Conservation (phyloP, 2,329 filamentous ascomycete species). For the Calycina marina region DNA sequence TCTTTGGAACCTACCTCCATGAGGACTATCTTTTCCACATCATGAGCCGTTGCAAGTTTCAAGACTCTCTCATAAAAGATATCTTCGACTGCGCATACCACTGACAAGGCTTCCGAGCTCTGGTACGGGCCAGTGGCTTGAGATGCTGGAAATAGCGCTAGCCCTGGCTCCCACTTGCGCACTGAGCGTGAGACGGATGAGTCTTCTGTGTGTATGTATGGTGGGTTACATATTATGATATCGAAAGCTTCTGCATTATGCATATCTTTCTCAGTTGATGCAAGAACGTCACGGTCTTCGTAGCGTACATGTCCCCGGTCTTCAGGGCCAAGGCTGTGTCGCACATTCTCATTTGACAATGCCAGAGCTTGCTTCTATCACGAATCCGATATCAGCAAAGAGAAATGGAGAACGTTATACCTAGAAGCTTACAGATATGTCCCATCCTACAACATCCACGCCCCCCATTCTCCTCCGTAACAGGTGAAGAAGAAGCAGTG, state of each 20-base stretch:
- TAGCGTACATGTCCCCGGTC: neutral
- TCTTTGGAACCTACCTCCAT: slow-evolving; percentile 58
- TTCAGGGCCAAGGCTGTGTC: neutral
- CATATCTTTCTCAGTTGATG: neutral
- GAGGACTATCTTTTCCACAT: slow-evolving; percentile 34
- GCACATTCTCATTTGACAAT: neutral
- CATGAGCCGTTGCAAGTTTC: no score
- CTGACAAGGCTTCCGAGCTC: no score
- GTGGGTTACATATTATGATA: slow-evolving; percentile 75
- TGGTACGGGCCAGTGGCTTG: neutral
- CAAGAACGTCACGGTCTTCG: neutral
- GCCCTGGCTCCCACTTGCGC: slow-evolving; percentile 62
- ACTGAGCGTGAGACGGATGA: slow-evolving; percentile 64
- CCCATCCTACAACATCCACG: slow-evolving; percentile 1
- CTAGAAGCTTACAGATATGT: neutral
- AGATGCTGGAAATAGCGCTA: slow-evolving; percentile 51
- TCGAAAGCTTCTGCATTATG: slow-evolving; percentile 6
- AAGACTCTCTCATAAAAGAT: slow-evolving; percentile 57
- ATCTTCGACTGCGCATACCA: no score
- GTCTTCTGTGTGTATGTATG: slow-evolving; percentile 59
- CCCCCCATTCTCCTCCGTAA: neutral
- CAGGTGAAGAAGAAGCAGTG: slow-evolving; percentile 1
- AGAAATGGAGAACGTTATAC: neutral
- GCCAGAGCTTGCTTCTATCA: neutral
- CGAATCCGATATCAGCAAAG: neutral